Conservation (phyloP, 208 protist species). For the Trypanosoma rangeli region DNA sequence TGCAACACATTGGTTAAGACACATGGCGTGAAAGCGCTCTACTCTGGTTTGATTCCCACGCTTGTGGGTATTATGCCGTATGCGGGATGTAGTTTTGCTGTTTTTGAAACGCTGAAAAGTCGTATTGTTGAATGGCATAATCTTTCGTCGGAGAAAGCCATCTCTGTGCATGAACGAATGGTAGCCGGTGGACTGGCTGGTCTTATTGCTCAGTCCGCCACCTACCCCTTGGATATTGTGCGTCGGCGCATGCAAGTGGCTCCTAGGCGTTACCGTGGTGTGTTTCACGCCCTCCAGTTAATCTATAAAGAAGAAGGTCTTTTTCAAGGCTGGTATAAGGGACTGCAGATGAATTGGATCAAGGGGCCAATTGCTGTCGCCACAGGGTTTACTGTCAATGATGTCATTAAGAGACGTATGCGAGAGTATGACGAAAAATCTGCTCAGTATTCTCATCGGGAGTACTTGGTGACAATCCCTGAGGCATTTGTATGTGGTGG, state of each 20-base stretch:
- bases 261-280: constrained; percentile 70
- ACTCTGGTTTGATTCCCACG: constrained; percentile 87
- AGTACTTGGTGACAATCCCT: constrained; percentile 62
- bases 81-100: constrained; percentile 92
- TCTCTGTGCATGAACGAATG: constrained; percentile 68
- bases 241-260: constrained; percentile 92
- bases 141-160: constrained; percentile 67
- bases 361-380: constrained; percentile 91
- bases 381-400: constrained; percentile 92
- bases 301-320: constrained; percentile 84
- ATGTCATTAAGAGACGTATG: constrained; percentile 81
- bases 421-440: constrained; percentile 69
- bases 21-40: constrained; percentile 71
- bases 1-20: constrained; percentile 54
- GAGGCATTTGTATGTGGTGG: constrained; percentile 88
- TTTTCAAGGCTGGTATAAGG: constrained; percentile 84
- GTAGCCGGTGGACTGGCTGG: constrained; percentile 85
- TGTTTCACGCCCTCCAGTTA: constrained; percentile 53
- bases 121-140: constrained; percentile 49
- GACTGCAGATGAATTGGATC: constrained; percentile 94
- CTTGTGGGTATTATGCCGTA: constrained; percentile 94
- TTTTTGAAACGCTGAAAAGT: constrained; percentile 89
- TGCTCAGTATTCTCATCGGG: constrained; percentile 32
- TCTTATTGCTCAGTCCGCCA: constrained; percentile 89
- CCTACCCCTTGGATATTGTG: constrained; percentile 95